Evolutionary conservation across 2,329 filamentous ascomycete genomes (phyloP), one percentile per base, ranked within the genome.

Genomic region (Ceratocystis harringtonii): DNA sequence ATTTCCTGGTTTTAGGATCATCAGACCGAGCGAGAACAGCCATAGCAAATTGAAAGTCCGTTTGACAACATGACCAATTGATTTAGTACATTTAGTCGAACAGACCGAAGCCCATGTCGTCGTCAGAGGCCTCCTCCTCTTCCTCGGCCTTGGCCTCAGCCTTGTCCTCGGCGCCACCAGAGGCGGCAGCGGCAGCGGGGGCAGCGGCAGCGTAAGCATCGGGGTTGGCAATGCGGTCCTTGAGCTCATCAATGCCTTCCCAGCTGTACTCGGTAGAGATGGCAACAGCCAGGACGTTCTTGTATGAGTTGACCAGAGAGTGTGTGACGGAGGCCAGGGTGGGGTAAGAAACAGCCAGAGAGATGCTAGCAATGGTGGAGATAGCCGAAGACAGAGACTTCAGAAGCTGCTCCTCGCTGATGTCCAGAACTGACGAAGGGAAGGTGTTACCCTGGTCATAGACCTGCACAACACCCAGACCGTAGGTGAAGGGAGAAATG

Each of bases 401-500:
- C 71, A 99, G 86, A 74, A 99, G 88, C 83, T 97, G 92, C 70
- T 89, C 86, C 83, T 99, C 92, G 75, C 89, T 84, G 74, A 99
- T 91, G 79, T 99, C 94, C 72, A 99, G 85, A 71, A 99, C 90
- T 69, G 78, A 80, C 70, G 91, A 79, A 70, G 85, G 81, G 85
- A 99, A 99, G 73, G 85, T 85, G 84, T 99, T 94, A 75, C 94
- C 94, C 75, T 92, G 81, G 81, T 99, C 92, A 85, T 99, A 99
- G 79, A 99, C 91, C 84, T 97, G 92, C 70, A 84, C 72, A 74
- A 99, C 87, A 77, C 88, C 89, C 89, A 99, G 95, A 83, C 94
- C 94, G 82, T 97, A 99, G 77, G 92, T 96, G 86, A 96, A 96
- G 78, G 92, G 92, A 72, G 94, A 97, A 84, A 99, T 99, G 88